Evolutionary conservation across 495 filamentous ascomycete species (phyloP).

Genomic region (Penicillium verhagenii): DNA sequence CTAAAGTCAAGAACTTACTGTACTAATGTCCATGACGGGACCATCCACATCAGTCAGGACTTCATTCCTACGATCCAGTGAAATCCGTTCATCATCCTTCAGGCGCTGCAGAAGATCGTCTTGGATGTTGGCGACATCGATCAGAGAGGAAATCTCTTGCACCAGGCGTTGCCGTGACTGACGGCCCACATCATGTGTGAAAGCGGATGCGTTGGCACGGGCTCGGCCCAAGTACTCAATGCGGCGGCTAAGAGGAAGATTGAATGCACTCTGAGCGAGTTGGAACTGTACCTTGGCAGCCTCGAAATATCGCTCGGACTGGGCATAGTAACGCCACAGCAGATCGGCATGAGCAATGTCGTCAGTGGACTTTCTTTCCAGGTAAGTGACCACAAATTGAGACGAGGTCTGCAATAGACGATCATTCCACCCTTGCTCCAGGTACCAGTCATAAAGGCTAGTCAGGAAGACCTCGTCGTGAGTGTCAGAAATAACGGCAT

Average conservation of each 20-base stretch:
- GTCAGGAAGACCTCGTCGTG: slow-evolving; percentile 91
- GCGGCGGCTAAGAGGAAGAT: slow-evolving; percentile 69
- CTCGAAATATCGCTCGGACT: slow-evolving; percentile 73
- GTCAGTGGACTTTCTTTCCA: slow-evolving; percentile 66
- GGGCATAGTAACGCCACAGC: slow-evolving; percentile 86
- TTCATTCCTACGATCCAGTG: slow-evolving; percentile 53
- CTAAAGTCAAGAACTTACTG: slow-evolving; percentile 64
- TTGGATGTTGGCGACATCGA: slow-evolving; percentile 94
- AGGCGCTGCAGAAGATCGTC: slow-evolving; percentile 84
- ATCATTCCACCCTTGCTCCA: slow-evolving; percentile 75
- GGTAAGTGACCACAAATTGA: slow-evolving; percentile 80
- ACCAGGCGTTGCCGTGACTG: slow-evolving; percentile 74
- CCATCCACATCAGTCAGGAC: slow-evolving; percentile 70
- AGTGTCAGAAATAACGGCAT: slow-evolving; percentile 79
- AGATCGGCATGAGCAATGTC: slow-evolving; percentile 79
- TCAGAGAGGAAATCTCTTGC: slow-evolving; percentile 77
- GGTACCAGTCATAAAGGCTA: slow-evolving; percentile 95
- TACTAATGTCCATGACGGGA: slow-evolving; percentile 66
- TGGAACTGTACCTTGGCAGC: slow-evolving; percentile 83
- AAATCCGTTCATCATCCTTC: slow-evolving; percentile 66
- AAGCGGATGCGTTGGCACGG: slow-evolving; percentile 79
- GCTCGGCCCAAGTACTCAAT: slow-evolving; percentile 88
- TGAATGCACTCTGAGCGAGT: slow-evolving; percentile 77
- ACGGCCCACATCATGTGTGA: slow-evolving; percentile 66
- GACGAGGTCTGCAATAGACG: slow-evolving; percentile 81